Conservation (phyloP, 257 asterid species). For the Schizonepeta tenuifolia region DNA sequence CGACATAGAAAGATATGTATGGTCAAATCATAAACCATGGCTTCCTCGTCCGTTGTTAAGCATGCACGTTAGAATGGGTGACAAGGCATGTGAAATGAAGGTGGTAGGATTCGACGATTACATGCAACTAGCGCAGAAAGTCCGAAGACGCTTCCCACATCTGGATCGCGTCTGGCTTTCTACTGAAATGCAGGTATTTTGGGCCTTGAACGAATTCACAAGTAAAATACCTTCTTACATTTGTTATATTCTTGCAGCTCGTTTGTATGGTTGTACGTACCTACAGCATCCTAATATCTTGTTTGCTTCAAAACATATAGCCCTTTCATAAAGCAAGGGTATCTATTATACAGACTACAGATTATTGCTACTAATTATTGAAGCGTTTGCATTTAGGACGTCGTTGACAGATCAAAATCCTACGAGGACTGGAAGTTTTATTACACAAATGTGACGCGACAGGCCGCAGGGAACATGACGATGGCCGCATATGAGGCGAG, state of each 20-base stretch:
- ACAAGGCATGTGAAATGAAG: constrained; percentile 95
- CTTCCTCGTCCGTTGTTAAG: constrained; percentile 80
- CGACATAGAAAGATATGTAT: constrained; percentile 71
- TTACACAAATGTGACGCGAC: constrained; percentile 86
- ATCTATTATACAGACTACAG: no score
- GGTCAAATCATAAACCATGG: constrained; percentile 91
- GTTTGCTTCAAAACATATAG: no score
- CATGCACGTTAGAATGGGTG: constrained; percentile 96
- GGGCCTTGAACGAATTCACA: neutral
- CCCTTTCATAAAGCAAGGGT: no score
- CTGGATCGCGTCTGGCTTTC: constrained; percentile 86
- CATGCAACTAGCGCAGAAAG: constrained; percentile 71
- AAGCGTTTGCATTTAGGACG: constrained; percentile 56
- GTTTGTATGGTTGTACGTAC: no score
- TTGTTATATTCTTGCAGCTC: neutral
- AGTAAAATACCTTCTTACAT: neutral
- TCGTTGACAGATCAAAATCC: constrained; percentile 58
- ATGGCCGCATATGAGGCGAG: constrained; percentile 92
- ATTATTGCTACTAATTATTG: neutral
- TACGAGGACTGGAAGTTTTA: constrained; percentile 70
- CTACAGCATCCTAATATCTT: no score
- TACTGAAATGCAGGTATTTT: constrained; percentile 82
- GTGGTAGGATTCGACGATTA: constrained; percentile 83
- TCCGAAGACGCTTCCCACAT: constrained; percentile 71
- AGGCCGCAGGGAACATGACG: constrained; percentile 64